phyloP scores from a whole-genome alignment of 176 grass and related monocot species.

The Oryza officinalis region DNA sequence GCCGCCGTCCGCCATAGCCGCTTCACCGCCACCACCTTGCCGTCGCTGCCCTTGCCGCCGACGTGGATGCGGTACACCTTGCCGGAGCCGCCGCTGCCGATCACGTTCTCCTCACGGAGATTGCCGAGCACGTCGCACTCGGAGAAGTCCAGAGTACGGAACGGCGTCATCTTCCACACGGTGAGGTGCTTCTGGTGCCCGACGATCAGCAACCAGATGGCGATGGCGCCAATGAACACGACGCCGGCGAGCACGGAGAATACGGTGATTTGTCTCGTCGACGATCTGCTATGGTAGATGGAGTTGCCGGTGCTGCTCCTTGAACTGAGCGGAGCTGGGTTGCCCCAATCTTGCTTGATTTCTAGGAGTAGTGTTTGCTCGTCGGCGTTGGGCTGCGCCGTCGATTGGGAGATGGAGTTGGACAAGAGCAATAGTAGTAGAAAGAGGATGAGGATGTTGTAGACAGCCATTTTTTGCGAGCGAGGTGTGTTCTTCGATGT shows the following conservation, averaged over 20 bases:
- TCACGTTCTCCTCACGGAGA: constrained; percentile 50
- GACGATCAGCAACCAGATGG: constrained; percentile 13
- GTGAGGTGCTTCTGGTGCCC: constrained; percentile 2
- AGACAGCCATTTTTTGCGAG: not conserved
- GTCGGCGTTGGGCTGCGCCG: not conserved
- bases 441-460: not conserved
- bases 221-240: not conserved
- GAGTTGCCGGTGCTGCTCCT: constrained; percentile 44
- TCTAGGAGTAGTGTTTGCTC: constrained; percentile 12
- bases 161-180: constrained; percentile 50
- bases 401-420: too few relatives aligned
- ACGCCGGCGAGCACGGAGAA: constrained; percentile 36
- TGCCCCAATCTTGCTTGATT: constrained; percentile 46
- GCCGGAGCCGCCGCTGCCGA: constrained; percentile 67
- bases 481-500: not conserved
- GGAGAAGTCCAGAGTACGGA: constrained; percentile 44
- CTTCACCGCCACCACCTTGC: constrained; percentile 59
- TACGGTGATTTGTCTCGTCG: constrained; percentile 9
- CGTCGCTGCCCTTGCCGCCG: not conserved
- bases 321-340: constrained; percentile 28
- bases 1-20: constrained; percentile 28
- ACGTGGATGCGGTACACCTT: constrained; percentile 67
- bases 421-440: constrained; percentile 1
- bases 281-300: constrained; percentile 9
- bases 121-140: constrained; percentile 27